These are phyloP conservation scores for Nicotiana knightiana DNA, from an alignment of 257 asterid genomes.

Conservation along the genomic window DNA sequence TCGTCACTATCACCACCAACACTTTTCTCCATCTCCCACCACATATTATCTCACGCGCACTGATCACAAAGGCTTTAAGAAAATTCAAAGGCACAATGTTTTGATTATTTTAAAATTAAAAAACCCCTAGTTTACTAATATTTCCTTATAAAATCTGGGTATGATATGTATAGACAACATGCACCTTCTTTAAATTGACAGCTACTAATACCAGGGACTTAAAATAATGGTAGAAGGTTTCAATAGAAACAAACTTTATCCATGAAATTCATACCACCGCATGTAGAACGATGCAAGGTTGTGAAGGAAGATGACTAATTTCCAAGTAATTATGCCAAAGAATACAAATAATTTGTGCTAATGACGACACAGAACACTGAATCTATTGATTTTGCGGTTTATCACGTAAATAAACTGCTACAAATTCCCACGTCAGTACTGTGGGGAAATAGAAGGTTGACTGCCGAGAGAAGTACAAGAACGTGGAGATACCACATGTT, in stretches of 20 bases:
- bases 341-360: background rate
- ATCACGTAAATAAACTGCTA: background rate
- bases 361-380: background rate
- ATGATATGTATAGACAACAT: no score
- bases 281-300: background rate
- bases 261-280: background rate
- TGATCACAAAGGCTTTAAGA: no score
- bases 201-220: background rate
- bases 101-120: no score
- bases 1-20: no score
- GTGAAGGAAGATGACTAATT: background rate
- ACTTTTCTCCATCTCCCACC: no score
- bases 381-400: background rate
- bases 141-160: no score
- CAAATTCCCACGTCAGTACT: no score
- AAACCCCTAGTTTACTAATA: no score
- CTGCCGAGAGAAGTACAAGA: background rate
- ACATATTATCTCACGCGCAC: no score
- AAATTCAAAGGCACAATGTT: no score
- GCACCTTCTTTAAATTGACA: no score
- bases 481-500: background rate
- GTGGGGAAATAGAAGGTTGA: background rate
- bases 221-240: background rate
- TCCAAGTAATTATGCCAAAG: background rate
- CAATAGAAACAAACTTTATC: background rate